Percentiles rank a stretch among this genome's conserved stretches.
These are phyloP conservation scores for Loxodes magnus DNA, from an alignment of 73 alveolate species.

Conservation along the genomic window DNA sequence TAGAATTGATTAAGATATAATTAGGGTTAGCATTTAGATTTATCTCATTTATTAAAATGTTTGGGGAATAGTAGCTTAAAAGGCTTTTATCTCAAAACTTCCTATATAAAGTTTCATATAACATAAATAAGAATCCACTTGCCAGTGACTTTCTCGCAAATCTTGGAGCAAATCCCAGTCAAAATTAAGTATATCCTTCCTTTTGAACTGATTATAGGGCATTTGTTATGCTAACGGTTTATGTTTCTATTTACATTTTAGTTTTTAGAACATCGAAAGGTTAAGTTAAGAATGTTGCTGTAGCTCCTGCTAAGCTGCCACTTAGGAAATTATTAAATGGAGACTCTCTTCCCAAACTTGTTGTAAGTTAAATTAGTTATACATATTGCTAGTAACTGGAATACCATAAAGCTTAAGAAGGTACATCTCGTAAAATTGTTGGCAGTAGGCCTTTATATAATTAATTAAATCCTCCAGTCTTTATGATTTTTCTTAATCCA, in stretches of 20 bases:
- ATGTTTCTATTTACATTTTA: neutral
- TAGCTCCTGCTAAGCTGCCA: conserved; percentile 3
- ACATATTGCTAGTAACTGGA: conserved; percentile 24
- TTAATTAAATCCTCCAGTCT: conserved; percentile 27
- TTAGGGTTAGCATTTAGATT: too few relatives aligned
- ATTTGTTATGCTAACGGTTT: too few relatives aligned
- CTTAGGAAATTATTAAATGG: neutral
- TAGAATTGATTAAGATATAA: too few relatives aligned
- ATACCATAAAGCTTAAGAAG: conserved; percentile 32
- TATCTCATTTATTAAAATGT: too few relatives aligned
- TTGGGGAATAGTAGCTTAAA: too few relatives aligned
- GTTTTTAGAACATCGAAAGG: conserved; percentile 15
- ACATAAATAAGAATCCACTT: too few relatives aligned
- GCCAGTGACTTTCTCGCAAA: too few relatives aligned
- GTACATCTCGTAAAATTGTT: conserved; percentile 39
- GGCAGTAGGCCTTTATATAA: conserved; percentile 29
- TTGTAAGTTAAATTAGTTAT: neutral
- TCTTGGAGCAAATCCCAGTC: too few relatives aligned
- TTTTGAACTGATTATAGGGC: too few relatives aligned
- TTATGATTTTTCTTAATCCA: conserved; percentile 15
- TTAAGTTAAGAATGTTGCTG: conserved; percentile 9
- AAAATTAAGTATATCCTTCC: too few relatives aligned
- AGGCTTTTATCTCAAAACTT: too few relatives aligned
- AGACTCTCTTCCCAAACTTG: neutral
- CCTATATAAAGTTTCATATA: too few relatives aligned